A percentile compares a stretch with the other conserved stretches of the same genome.
Evolutionary conservation across 176 grass and related monocot genomes (phyloP).

Genomic region (Oryza rufipogon): DNA sequence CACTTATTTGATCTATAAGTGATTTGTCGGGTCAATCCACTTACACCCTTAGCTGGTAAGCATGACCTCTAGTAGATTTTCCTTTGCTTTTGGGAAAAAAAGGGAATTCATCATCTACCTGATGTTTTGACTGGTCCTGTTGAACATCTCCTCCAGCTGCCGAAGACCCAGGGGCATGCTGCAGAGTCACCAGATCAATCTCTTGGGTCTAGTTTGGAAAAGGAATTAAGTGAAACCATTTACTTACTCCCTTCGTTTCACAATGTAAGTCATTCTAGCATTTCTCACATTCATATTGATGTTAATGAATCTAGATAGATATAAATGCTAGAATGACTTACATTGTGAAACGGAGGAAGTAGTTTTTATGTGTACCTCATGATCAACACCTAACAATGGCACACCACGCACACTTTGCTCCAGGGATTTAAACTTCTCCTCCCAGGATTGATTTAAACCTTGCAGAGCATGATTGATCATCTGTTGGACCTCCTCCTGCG

Average conservation of each 20-base stretch:
- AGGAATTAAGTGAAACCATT: neutral
- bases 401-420: constrained; percentile 26
- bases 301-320: no score
- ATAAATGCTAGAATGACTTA: no score
- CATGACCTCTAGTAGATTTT: neutral
- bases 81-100: neutral
- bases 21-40: no score
- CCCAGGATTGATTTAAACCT: constrained; percentile 48
- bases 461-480: constrained; percentile 43
- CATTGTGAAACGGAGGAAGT: no score
- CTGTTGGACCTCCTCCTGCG: constrained; percentile 43
- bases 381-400: constrained; percentile 22
- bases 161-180: constrained; percentile 38
- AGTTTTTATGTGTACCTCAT: constrained; percentile 28
- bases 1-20: no score
- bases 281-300: no score
- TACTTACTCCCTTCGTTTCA: neutral
- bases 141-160: constrained; percentile 6
- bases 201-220: neutral
- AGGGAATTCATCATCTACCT: constrained; percentile 8
- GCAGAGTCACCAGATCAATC: constrained; percentile 30
- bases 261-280: no score
- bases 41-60: neutral
- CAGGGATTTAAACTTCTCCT: constrained; percentile 48
- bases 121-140: constrained; percentile 10